phyloP scores from a whole-genome alignment of 148 eudicot genomes.

The Spergularia bocconei region DNA sequence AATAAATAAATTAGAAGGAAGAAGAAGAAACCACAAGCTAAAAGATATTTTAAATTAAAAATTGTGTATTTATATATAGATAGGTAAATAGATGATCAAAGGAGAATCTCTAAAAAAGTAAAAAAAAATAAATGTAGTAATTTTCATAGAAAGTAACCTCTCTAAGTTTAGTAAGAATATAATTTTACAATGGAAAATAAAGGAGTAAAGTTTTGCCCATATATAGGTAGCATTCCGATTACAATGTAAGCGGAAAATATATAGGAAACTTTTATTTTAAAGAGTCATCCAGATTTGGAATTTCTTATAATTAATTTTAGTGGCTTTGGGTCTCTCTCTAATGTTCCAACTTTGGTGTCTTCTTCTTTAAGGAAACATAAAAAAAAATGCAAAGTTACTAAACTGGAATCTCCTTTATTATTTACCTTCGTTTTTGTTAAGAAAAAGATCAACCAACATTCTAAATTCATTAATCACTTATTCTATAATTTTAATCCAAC shows the following conservation, averaged over 20 bases:
- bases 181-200: conserved; percentile 6
- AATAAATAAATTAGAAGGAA: too few relatives aligned
- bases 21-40: not conserved
- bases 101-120: conserved; percentile 13
- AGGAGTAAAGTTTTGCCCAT: conserved; percentile 20
- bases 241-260: conserved; percentile 25
- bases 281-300: conserved; percentile 12
- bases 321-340: not conserved
- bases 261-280: conserved; percentile 17
- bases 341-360: not conserved
- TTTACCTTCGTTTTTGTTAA: too few relatives aligned
- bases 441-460: too few relatives aligned
- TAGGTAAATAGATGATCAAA: not conserved
- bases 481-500: too few relatives aligned
- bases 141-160: conserved; percentile 17
- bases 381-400: not conserved
- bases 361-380: not conserved
- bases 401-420: not conserved
- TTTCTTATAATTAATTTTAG: not conserved
- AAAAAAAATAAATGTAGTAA: conserved; percentile 17
- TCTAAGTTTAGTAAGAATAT: conserved; percentile 25
- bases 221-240: conserved; percentile 20
- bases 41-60: not conserved
- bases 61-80: conserved; percentile 10
- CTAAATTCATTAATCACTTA: too few relatives aligned